Conservation (phyloP, 2,329 filamentous ascomycete genomes). For the Colletotrichum kahawae region DNA sequence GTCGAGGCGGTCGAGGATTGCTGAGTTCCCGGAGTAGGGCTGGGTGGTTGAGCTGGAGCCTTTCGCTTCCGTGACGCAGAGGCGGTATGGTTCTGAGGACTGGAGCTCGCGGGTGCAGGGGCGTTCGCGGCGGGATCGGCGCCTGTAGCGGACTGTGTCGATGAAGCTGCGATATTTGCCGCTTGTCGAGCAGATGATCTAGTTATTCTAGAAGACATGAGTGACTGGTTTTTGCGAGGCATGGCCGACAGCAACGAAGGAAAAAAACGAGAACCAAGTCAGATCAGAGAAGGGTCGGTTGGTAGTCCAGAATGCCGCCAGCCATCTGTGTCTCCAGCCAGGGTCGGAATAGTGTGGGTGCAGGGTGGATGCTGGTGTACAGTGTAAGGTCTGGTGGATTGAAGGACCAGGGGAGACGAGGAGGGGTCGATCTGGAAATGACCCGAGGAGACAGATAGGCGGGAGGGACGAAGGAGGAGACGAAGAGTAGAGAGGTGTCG, state of each 20-base stretch:
- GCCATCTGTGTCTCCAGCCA: slow-evolving; percentile 11
- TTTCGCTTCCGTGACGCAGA: slow-evolving; percentile 78
- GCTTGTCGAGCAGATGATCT: slow-evolving; percentile 93
- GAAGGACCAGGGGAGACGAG: neutral
- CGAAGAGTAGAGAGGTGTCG: neutral
- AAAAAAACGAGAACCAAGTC: slow-evolving; percentile 18
- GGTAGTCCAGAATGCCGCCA: neutral
- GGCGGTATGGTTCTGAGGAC: slow-evolving; percentile 47
- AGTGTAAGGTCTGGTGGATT: slow-evolving; percentile 19
- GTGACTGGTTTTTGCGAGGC: slow-evolving; percentile 47
- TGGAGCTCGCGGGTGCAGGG: slow-evolving; percentile 42
- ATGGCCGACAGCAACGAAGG: slow-evolving; percentile 6
- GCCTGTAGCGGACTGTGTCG: slow-evolving; percentile 43
- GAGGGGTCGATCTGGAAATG: neutral
- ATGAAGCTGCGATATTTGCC: slow-evolving; percentile 64
- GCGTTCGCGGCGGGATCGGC: slow-evolving; percentile 45
- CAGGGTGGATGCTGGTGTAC: slow-evolving; percentile 17
- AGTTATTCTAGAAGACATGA: slow-evolving; percentile 97
- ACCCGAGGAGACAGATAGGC: neutral
- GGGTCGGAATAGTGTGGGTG: neutral
- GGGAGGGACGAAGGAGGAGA: neutral
- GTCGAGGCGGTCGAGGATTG: slow-evolving; percentile 38
- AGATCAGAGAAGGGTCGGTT: neutral
- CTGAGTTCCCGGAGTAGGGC: slow-evolving; percentile 34
- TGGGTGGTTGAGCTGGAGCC: slow-evolving; percentile 59